Percentiles rank a stretch among this genome's conserved stretches.
Conservation (phyloP, 192 early-diverging fungal genomes). For the Fimicolochytrium jonesii region DNA sequence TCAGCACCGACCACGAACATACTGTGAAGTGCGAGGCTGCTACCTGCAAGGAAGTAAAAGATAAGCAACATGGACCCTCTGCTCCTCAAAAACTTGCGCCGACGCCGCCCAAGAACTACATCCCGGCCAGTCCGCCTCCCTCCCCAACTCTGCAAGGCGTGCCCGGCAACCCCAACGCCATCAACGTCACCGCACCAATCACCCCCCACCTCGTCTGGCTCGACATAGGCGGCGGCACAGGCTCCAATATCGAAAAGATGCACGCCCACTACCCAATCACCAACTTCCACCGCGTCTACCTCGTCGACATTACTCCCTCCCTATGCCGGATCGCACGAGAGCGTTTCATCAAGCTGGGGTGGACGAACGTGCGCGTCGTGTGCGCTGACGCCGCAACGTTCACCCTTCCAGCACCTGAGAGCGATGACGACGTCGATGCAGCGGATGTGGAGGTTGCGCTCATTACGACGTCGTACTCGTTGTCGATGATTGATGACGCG, state of each 20-base stretch:
- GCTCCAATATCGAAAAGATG: conserved; percentile 62
- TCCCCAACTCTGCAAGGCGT: conserved; percentile 35
- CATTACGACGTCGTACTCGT: conserved; percentile 83
- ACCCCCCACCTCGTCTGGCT: too few relatives aligned
- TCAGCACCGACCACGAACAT: conserved; percentile 36
- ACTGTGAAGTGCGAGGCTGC: too few relatives aligned
- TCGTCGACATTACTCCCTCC: conserved; percentile 80
- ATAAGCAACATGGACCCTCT: background rate
- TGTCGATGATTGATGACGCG: conserved; percentile 90
- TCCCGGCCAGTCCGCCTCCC: conserved; percentile 39
- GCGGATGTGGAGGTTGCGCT: conserved; percentile 66
- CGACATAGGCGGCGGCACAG: conserved; percentile 52
- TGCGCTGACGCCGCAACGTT: conserved; percentile 76
- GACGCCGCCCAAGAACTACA: background rate
- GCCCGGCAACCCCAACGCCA: conserved; percentile 38
- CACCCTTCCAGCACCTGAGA: conserved; percentile 54
- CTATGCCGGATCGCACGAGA: conserved; percentile 73
- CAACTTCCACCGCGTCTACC: conserved; percentile 72
- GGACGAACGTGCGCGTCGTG: conserved; percentile 74
- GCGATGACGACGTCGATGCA: too few relatives aligned
- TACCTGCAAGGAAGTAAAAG: too few relatives aligned
- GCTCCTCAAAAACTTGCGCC: conserved; percentile 12
- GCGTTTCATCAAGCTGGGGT: conserved; percentile 70
- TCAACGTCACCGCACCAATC: too few relatives aligned
- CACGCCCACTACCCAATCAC: conserved; percentile 65